These are phyloP conservation scores for Leccinum pallidistipes DNA, from an alignment of 1,284 basidiomycete genomes.

Conservation along the genomic window DNA sequence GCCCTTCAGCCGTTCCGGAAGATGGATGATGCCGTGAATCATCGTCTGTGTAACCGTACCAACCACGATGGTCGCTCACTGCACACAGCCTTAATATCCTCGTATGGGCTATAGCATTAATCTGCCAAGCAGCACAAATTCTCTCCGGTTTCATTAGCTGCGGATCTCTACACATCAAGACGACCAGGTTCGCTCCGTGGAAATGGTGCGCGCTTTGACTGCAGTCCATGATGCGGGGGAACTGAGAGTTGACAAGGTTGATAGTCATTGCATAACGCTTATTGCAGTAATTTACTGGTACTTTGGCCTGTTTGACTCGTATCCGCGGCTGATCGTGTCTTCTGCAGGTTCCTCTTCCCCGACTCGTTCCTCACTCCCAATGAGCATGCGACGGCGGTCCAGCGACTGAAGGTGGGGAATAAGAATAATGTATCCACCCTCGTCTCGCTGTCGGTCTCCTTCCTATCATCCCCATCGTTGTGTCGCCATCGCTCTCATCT, in stretches of 20 bases:
- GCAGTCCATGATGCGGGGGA: neutral
- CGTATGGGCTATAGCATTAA: conserved; percentile 64
- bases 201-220: conserved; percentile 50
- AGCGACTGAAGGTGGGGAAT: conserved; percentile 52
- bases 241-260: conserved; percentile 46
- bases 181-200: conserved; percentile 58
- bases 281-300: conserved; percentile 56
- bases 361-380: conserved; percentile 66
- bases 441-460: too few relatives aligned
- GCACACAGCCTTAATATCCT: conserved; percentile 62
- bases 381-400: conserved; percentile 58
- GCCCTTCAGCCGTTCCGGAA: conserved; percentile 74
- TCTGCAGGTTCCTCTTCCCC: conserved; percentile 64
- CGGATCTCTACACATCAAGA: conserved; percentile 62
- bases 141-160: conserved; percentile 72
- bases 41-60: neutral
- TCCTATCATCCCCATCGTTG: too few relatives aligned
- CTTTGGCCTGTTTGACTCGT: conserved; percentile 5
- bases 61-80: neutral
- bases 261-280: conserved; percentile 76
- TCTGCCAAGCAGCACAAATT: conserved; percentile 62
- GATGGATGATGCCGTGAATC: conserved; percentile 59
- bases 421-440: neutral
- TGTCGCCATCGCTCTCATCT: too few relatives aligned
- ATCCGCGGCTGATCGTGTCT: conserved; percentile 1